Evolutionary conservation across 306 rosid genomes (phyloP).

Genomic region (Dryas octopetala): DNA sequence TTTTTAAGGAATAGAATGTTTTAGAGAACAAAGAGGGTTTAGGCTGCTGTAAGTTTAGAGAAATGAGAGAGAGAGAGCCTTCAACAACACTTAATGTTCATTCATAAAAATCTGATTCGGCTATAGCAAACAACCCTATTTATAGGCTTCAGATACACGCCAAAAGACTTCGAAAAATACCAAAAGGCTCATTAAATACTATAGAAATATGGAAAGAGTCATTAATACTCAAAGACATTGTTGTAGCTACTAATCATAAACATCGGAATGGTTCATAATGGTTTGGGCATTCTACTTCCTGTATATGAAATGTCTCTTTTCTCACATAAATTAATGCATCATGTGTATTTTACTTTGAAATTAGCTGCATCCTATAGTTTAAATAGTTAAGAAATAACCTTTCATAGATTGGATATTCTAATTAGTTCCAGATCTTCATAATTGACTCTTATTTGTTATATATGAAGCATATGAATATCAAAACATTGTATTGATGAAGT

Average conservation of each 20-base stretch:
- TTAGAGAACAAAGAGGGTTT: too few relatives aligned
- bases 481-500: neutral
- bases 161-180: too few relatives aligned
- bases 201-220: too few relatives aligned
- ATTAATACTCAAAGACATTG: too few relatives aligned
- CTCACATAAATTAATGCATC: neutral
- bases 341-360: neutral
- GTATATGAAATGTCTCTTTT: neutral
- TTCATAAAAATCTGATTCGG: too few relatives aligned
- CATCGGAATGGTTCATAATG: conserved; percentile 2
- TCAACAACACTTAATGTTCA: too few relatives aligned
- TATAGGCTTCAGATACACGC: too few relatives aligned
- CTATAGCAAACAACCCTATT: too few relatives aligned
- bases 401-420: neutral
- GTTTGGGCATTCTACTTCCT: neutral
- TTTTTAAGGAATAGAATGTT: too few relatives aligned
- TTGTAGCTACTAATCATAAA: neutral
- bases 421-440: neutral
- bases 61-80: too few relatives aligned
- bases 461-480: neutral
- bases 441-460: neutral
- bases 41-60: too few relatives aligned
- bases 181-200: too few relatives aligned
- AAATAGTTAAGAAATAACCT: neutral
- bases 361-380: neutral